phyloP scores from a whole-genome alignment of 2,329 filamentous ascomycete species.

The Trichoderma endophyticum region DNA sequence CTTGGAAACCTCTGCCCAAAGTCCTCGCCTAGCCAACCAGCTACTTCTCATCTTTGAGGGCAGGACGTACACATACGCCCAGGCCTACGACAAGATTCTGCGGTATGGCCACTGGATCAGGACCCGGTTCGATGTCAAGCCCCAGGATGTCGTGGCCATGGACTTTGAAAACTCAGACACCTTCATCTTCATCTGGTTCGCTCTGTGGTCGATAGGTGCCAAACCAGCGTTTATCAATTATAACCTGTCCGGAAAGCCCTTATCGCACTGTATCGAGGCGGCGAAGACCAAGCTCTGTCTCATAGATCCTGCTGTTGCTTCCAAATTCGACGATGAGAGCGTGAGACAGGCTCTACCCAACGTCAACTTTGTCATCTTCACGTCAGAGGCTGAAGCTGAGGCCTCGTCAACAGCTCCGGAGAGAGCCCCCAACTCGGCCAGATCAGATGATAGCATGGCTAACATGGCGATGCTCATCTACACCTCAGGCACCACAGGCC shows the following conservation, averaged over 20 bases:
- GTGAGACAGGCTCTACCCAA: constrained; percentile 48
- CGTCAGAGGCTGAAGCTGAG: constrained; percentile 53
- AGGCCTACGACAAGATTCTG: constrained; percentile 67
- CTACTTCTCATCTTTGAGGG: constrained; percentile 67
- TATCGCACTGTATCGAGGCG: constrained; percentile 70
- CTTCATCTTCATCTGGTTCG: constrained; percentile 73
- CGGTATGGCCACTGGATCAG: constrained; percentile 75
- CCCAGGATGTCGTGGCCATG: constrained; percentile 74
- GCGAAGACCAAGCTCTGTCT: constrained; percentile 66
- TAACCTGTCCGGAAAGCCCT: constrained; percentile 67
- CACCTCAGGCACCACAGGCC: constrained; percentile 79
- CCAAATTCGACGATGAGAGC: constrained; percentile 53
- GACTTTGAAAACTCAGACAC: constrained; percentile 78
- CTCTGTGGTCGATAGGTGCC: constrained; percentile 78
- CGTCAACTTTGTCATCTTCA: constrained; percentile 61
- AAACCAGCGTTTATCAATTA: constrained; percentile 87
- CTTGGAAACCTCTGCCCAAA: constrained; percentile 64
- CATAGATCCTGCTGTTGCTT: constrained; percentile 60
- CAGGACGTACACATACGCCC: constrained; percentile 67
- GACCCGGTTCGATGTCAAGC: constrained; percentile 58
- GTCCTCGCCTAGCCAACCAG: constrained; percentile 48
- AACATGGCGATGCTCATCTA: constrained; percentile 75
- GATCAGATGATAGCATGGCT: constrained; percentile 47
- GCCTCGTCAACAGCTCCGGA: constrained; percentile 49
- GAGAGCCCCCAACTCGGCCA: constrained; percentile 57